Conservation (phyloP, 331 rosid genomes). For the Cucumis variabilis region DNA sequence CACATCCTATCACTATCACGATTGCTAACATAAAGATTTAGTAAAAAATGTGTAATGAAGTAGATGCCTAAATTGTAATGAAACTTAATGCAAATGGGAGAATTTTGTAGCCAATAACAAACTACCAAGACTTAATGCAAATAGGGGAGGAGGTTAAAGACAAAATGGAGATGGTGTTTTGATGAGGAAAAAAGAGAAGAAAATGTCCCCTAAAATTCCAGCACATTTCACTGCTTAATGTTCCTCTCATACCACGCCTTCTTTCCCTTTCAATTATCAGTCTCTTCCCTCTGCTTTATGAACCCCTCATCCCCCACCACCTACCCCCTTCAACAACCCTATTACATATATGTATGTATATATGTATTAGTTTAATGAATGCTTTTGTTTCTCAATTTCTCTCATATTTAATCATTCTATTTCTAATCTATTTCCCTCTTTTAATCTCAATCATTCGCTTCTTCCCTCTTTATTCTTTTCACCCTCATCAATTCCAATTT, state of each 20-base stretch:
- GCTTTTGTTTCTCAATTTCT: background rate
- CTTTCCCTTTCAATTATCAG: conserved; percentile 19
- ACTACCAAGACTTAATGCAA: too few species aligned
- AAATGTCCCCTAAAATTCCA: conserved; percentile 52
- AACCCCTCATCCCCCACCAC: too few species aligned
- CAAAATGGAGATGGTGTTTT: conserved; percentile 36
- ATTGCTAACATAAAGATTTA: too few species aligned
- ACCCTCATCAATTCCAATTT: background rate
- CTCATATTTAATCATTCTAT: background rate
- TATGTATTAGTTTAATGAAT: too few species aligned
- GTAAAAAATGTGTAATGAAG: too few species aligned
- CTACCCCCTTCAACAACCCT: background rate
- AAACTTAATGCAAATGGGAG: too few species aligned
- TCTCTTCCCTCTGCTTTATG: background rate
- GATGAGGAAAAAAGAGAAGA: conserved; percentile 39
- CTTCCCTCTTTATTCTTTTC: background rate
- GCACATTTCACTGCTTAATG: conserved; percentile 46
- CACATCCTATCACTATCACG: too few species aligned
- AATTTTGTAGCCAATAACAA: too few species aligned
- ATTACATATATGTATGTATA: too few species aligned
- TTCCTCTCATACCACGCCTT: conserved; percentile 57
- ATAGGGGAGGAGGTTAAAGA: background rate
- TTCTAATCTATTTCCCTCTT: too few species aligned
- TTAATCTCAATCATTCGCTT: background rate
- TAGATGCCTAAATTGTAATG: too few species aligned